These are phyloP conservation scores for Auriscalpium orientale DNA, from an alignment of 768 basidiomycete species.

Conservation along the genomic window DNA sequence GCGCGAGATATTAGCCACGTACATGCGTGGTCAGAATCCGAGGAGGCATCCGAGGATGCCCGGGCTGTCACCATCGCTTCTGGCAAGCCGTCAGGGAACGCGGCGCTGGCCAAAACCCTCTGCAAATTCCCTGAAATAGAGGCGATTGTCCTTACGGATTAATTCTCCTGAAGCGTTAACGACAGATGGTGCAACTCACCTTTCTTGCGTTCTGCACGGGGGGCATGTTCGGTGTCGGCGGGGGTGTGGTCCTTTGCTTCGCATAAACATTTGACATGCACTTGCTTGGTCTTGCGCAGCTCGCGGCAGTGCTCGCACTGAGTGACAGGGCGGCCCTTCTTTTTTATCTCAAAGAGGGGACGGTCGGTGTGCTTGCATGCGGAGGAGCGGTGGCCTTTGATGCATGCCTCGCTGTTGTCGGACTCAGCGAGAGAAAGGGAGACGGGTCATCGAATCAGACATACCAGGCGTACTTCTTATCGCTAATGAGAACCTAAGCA, in stretches of 20 bases:
- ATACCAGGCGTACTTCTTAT: slow-evolving; percentile 70
- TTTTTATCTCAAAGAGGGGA: slow-evolving; percentile 89
- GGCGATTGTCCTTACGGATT: slow-evolving; percentile 19
- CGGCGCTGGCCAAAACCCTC: slow-evolving; percentile 60
- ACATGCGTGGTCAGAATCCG: slow-evolving; percentile 54
- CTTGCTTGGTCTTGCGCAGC: slow-evolving; percentile 67
- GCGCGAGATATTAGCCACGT: not conserved
- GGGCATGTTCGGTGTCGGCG: slow-evolving; percentile 4
- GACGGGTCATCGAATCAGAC: slow-evolving; percentile 11
- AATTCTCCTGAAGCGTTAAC: slow-evolving; percentile 7
- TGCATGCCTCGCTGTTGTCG: slow-evolving; percentile 72
- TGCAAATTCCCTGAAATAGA: slow-evolving; percentile 41
- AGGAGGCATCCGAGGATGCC: slow-evolving; percentile 39
- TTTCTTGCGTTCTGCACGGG: slow-evolving; percentile 38
- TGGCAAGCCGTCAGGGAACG: slow-evolving; percentile 76
- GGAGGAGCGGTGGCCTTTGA: slow-evolving; percentile 91
- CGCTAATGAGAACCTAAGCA: slow-evolving; percentile 61
- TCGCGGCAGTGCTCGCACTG: slow-evolving; percentile 84
- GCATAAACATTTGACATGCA: slow-evolving; percentile 81
- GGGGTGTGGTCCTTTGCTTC: slow-evolving; percentile 17
- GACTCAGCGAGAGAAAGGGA: slow-evolving; percentile 1
- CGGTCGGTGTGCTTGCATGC: slow-evolving; percentile 81
- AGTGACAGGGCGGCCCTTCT: slow-evolving; percentile 86
- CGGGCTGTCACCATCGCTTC: slow-evolving; percentile 51
- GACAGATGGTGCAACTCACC: slow-evolving; percentile 38